Percentiles rank a stretch among this genome's conserved stretches.
phyloP scores from a whole-genome alignment of 805 yeast species.

The Komagataella phaffii region DNA sequence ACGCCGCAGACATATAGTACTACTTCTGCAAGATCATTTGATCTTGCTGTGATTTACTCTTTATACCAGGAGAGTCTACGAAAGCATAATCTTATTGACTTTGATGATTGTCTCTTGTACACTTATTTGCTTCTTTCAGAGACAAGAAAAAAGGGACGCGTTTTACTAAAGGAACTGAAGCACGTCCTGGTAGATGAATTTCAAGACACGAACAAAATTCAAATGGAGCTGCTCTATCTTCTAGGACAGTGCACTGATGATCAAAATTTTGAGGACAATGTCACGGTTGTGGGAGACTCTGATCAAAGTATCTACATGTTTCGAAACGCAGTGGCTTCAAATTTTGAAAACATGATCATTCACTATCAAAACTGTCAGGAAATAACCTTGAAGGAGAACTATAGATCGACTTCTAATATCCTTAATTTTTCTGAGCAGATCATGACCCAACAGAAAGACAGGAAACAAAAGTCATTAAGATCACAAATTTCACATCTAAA shows the following conservation, averaged over 20 bases:
- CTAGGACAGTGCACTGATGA: conserved; percentile 22
- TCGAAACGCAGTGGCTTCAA: conserved; percentile 62
- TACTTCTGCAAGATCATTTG: not conserved
- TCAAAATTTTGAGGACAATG: conserved; percentile 29
- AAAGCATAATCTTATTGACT: conserved; percentile 43
- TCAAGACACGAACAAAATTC: conserved; percentile 80
- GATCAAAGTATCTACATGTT: conserved; percentile 92
- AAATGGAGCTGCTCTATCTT: conserved; percentile 50
- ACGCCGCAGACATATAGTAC: conserved; percentile 20
- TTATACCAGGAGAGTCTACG: conserved; percentile 37
- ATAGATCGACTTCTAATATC: conserved; percentile 65
- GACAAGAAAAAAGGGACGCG: conserved; percentile 13
- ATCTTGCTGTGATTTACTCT: conserved; percentile 24
- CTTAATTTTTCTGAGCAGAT: conserved; percentile 49
- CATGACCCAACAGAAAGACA: conserved; percentile 42
- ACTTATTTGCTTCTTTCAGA: conserved; percentile 34
- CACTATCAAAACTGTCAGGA: conserved; percentile 17
- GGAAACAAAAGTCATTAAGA: conserved; percentile 28
- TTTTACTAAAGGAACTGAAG: conserved; percentile 33
- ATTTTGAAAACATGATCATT: conserved; percentile 43
- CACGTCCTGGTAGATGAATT: conserved; percentile 89
- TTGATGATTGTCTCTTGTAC: conserved; percentile 65
- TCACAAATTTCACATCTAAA: conserved; percentile 29
- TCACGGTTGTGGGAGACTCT: conserved; percentile 92
- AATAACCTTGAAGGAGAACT: conserved; percentile 51